A percentile compares a stretch with the other conserved stretches of the same genome.
phyloP scores from a whole-genome alignment of 768 basidiomycete genomes.

The Suillus fuscotomentosus region DNA sequence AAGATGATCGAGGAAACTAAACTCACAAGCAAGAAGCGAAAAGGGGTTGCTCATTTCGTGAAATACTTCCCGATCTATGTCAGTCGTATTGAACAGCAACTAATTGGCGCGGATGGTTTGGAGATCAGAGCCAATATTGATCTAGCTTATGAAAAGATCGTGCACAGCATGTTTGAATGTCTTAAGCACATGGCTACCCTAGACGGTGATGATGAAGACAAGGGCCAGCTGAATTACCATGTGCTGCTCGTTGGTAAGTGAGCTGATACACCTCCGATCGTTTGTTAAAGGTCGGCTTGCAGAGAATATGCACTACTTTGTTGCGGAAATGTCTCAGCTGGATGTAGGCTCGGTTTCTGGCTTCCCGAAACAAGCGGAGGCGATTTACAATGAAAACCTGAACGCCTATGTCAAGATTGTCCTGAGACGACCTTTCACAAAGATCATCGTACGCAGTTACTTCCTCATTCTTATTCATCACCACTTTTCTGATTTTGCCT shows the following conservation, averaged over 20 bases:
- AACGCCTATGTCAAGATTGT: slow-evolving; percentile 84
- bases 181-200: slow-evolving; percentile 96
- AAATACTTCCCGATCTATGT: slow-evolving; percentile 92
- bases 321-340: slow-evolving; percentile 75
- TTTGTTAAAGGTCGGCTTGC: slow-evolving; percentile 5
- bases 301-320: slow-evolving; percentile 98
- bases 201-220: slow-evolving; percentile 91
- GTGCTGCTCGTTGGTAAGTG: slow-evolving; percentile 88
- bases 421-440: slow-evolving; percentile 81
- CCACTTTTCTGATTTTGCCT: not conserved
- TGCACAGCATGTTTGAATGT: slow-evolving; percentile 88
- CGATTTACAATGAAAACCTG: slow-evolving; percentile 88
- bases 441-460: slow-evolving; percentile 67
- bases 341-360: slow-evolving; percentile 58
- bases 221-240: slow-evolving; percentile 95
- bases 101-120: slow-evolving; percentile 71
- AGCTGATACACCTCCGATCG: not conserved
- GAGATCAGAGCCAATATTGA: slow-evolving; percentile 80
- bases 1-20: slow-evolving; percentile 89
- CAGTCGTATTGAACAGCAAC: slow-evolving; percentile 78
- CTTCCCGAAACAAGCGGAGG: slow-evolving; percentile 73
- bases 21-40: slow-evolving; percentile 87
- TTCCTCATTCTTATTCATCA: not conserved
- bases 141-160: slow-evolving; percentile 82
- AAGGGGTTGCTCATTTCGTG: slow-evolving; percentile 89